phyloP scores from a whole-genome alignment of 257 asterid species.

The Prunella vulgaris region DNA sequence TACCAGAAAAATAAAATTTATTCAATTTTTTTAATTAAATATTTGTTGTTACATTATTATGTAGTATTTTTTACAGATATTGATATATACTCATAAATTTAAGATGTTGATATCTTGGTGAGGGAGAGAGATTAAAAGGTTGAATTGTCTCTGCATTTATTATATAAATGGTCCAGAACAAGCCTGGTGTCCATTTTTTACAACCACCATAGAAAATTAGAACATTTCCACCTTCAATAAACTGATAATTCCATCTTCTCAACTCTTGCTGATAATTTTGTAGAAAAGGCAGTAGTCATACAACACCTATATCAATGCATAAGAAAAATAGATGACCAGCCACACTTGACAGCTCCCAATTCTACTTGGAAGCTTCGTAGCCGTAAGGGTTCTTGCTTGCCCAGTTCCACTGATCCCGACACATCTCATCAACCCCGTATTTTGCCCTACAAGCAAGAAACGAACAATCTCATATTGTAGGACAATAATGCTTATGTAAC shows the following conservation, averaged over 20 bases:
- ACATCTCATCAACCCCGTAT: constrained; percentile 76
- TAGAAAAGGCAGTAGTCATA: not conserved
- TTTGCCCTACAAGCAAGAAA: constrained; percentile 53
- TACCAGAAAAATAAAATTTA: no score
- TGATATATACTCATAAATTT: no score
- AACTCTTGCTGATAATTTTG: not conserved
- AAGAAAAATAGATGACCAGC: not conserved
- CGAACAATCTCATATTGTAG: not conserved
- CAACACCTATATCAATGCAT: not conserved
- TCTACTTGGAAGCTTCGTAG: constrained; percentile 41
- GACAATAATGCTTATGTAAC: not conserved
- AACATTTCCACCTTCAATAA: constrained; percentile 3
- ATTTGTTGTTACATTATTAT: no score
- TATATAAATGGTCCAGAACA: not conserved
- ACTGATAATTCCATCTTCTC: not conserved
- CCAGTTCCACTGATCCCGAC: constrained; percentile 98
- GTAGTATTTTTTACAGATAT: no score
- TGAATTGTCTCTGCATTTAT: constrained; percentile 18
- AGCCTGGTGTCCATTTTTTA: not conserved
- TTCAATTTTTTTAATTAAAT: no score
- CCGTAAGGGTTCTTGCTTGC: constrained; percentile 96
- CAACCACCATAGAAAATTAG: constrained; percentile 13
- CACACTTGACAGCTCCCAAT: not conserved
- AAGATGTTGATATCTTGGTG: no score
- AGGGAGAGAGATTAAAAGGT: not conserved